Conservation (phyloP, 176 grass and related monocot species). For the Areca catechu region DNA sequence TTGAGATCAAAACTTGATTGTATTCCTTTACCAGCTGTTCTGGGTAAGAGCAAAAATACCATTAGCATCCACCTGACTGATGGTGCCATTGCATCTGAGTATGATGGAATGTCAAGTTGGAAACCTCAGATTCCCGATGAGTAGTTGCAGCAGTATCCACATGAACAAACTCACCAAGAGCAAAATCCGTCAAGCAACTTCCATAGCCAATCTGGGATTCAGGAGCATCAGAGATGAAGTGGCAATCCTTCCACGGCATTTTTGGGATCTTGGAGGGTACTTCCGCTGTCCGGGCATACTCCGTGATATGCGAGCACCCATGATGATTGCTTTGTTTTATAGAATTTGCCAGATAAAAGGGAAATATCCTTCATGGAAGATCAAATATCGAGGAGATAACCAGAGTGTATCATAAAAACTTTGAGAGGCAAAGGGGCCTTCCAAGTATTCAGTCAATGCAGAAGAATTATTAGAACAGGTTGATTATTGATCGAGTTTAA, state of each 20-base stretch:
- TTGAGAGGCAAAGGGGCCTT: too few relatives aligned
- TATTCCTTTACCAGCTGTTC: too few relatives aligned
- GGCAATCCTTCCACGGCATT: constrained; percentile 9
- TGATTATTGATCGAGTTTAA: too few relatives aligned
- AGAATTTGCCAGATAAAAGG: too few relatives aligned
- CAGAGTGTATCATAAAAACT: too few relatives aligned
- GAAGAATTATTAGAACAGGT: too few relatives aligned
- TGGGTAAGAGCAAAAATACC: constrained; percentile 28
- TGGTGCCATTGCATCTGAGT: constrained; percentile 86
- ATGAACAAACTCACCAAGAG: constrained; percentile 57
- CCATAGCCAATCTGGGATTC: constrained; percentile 23
- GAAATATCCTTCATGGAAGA: too few relatives aligned
- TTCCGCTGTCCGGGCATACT: constrained; percentile 24
- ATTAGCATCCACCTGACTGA: constrained; percentile 45
- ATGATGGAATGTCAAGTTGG: constrained; percentile 60
- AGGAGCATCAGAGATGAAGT: constrained; percentile 30
- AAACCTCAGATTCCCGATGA: constrained; percentile 34
- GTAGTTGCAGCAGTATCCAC: constrained; percentile 39
- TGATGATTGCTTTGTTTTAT: constrained; percentile 11
- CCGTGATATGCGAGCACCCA: constrained; percentile 51
- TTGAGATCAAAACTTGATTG: too few relatives aligned
- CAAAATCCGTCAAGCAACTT: constrained; percentile 41
- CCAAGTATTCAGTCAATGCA: too few relatives aligned
- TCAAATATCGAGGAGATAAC: too few relatives aligned
- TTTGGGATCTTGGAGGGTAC: constrained; percentile 23